phyloP scores from a whole-genome alignment of 75 land plant genomes.

The Picea sitchensis region DNA sequence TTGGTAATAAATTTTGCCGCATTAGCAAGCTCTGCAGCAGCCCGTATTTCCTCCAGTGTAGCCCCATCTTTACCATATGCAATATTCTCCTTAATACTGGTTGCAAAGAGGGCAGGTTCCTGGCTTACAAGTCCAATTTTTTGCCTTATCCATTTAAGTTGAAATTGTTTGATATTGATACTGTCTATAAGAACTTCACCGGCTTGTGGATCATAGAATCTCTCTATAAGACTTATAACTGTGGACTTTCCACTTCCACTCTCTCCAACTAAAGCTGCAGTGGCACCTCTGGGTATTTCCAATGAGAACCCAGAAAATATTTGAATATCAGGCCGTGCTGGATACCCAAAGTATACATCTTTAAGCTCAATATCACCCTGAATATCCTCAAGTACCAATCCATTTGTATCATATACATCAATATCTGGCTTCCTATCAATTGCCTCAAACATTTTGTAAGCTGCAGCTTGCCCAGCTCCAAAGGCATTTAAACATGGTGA shows the following conservation, averaged over 20 bases:
- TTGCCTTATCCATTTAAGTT: constrained; percentile 79
- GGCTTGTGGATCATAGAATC: constrained; percentile 92
- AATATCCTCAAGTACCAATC: constrained; percentile 51
- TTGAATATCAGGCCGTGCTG: constrained; percentile 78
- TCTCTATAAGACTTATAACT: constrained; percentile 86
- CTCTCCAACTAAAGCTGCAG: constrained; percentile 91
- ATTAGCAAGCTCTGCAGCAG: constrained; percentile 86
- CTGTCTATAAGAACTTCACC: constrained; percentile 94
- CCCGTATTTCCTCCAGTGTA: constrained; percentile 75
- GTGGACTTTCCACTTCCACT: constrained; percentile 99
- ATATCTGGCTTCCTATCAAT: constrained; percentile 81
- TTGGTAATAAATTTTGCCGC: constrained; percentile 88
- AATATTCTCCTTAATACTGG: constrained; percentile 85
- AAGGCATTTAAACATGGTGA: constrained; percentile 79
- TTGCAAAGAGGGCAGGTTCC: constrained; percentile 84
- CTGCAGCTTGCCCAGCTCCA: constrained; percentile 91
- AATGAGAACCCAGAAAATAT: constrained; percentile 75
- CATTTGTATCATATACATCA: constrained; percentile 73
- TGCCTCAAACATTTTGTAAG: constrained; percentile 92
- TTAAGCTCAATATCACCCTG: constrained; percentile 79
- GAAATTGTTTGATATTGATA: constrained; percentile 68
- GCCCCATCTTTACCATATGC: constrained; percentile 94
- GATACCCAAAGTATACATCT: constrained; percentile 81
- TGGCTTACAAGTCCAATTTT: constrained; percentile 98
- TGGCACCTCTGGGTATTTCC: constrained; percentile 68